Conservation (phyloP, 2,329 filamentous ascomycete species). For the Trichoderma sp. region DNA sequence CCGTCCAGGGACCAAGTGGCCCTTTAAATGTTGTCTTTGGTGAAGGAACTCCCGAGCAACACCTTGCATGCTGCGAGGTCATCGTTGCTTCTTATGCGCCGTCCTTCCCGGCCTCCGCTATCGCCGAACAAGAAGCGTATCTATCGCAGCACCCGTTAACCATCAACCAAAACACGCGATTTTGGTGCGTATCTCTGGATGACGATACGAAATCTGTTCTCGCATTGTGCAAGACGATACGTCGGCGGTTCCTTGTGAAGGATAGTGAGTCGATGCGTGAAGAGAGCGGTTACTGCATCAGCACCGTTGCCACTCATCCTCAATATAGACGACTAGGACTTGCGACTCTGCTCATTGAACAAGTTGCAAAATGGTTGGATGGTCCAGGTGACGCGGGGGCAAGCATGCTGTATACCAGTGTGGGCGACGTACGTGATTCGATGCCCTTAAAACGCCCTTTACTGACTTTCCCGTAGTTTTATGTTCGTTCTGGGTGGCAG, state of each 20-base stretch:
- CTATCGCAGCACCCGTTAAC: not conserved
- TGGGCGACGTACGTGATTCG: not conserved
- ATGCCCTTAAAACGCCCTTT: too few species aligned
- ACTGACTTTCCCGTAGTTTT: not conserved
- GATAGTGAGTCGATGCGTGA: not conserved
- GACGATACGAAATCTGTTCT: not conserved
- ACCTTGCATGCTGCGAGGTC: not conserved
- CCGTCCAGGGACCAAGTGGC: not conserved
- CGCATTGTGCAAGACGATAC: not conserved
- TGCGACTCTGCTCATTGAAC: not conserved
- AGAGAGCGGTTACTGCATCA: not conserved
- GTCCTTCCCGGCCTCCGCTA: not conserved
- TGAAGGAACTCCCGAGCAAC: not conserved
- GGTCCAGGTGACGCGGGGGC: not conserved
- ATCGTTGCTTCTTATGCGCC: not conserved
- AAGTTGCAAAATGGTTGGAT: conserved; percentile 2
- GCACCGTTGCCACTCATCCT: not conserved
- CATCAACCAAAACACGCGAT: not conserved
- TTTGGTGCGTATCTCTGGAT: not conserved
- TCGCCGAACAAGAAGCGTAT: not conserved
- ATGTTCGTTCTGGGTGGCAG: not conserved
- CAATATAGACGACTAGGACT: not conserved
- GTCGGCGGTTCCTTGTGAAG: not conserved
- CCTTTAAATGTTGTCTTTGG: not conserved
- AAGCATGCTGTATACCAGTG: conserved; percentile 4